Percentiles rank a stretch among this genome's conserved stretches.
phyloP scores from a whole-genome alignment of 1,284 basidiomycete genomes.

The Amylostereum areolatum region DNA sequence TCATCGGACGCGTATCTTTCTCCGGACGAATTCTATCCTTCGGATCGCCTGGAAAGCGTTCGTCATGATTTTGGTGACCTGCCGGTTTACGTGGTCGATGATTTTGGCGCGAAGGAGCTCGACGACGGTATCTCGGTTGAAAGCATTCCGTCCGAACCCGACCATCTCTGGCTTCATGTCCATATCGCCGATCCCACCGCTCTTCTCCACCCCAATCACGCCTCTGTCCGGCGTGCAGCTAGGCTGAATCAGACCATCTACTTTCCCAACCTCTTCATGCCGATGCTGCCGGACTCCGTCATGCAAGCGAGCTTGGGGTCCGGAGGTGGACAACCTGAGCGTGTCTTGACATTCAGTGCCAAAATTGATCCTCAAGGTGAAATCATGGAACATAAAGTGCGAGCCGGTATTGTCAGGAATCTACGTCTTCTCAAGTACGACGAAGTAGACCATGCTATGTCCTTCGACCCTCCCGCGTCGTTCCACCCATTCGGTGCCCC shows the following conservation, averaged over 20 bases:
- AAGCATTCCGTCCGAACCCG: conserved; percentile 47
- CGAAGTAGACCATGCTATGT: conserved; percentile 56
- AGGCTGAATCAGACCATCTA: conserved; percentile 51
- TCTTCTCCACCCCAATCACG: conserved; percentile 66
- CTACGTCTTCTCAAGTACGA: conserved; percentile 67
- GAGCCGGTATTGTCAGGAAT: conserved; percentile 69
- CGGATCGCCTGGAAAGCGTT: conserved; percentile 56
- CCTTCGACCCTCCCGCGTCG: conserved; percentile 12
- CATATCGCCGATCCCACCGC: conserved; percentile 94
- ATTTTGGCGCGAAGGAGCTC: conserved; percentile 75
- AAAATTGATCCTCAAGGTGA: conserved; percentile 62
- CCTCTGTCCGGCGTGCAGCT: conserved; percentile 51
- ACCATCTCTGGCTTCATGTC: conserved; percentile 77
- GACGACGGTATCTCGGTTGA: conserved; percentile 94
- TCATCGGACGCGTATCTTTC: conserved; percentile 16
- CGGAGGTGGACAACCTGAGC: conserved; percentile 34
- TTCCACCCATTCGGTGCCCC: conserved; percentile 42
- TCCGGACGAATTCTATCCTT: conserved; percentile 50
- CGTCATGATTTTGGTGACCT: conserved; percentile 84
- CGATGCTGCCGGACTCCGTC: conserved; percentile 62
- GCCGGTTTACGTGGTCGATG: conserved; percentile 90
- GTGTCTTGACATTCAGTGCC: conserved; percentile 79
- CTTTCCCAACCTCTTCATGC: conserved; percentile 56
- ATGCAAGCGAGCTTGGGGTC: conserved; percentile 40
- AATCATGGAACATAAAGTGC: conserved; percentile 67